A percentile compares a stretch with the other conserved stretches of the same genome.
These are phyloP conservation scores for Solanum sitiens DNA, from an alignment of 257 asterid species.

Conservation along the genomic window DNA sequence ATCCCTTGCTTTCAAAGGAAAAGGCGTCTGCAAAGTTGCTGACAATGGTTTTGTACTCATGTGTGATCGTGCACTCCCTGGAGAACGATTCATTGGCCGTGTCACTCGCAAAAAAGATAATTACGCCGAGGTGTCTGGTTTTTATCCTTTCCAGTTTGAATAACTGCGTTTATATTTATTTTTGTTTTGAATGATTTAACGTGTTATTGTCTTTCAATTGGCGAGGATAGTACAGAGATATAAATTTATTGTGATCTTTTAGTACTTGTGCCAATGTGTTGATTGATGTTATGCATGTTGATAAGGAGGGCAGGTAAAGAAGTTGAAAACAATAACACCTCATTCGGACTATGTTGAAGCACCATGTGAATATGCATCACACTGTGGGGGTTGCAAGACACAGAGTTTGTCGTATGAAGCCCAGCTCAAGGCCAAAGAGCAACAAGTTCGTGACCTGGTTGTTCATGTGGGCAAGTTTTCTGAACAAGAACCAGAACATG, in stretches of 20 bases:
- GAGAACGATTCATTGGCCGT: conserved; percentile 80
- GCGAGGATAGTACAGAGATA: background rate
- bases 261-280: background rate
- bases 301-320: conserved; percentile 56
- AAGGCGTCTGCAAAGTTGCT: conserved; percentile 78
- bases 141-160: background rate
- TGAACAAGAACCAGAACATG: conserved; percentile 29
- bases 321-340: conserved; percentile 57
- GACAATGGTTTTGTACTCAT: conserved; percentile 70
- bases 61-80: conserved; percentile 94
- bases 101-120: conserved; percentile 67
- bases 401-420: conserved; percentile 78
- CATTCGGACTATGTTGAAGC: conserved; percentile 79
- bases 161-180: background rate
- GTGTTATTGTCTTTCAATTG: background rate
- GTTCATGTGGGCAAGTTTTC: conserved; percentile 75
- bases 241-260: background rate
- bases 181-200: background rate
- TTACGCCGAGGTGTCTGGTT: conserved; percentile 57
- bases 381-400: conserved; percentile 95
- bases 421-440: conserved; percentile 79
- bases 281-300: background rate
- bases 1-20: conserved; percentile 83
- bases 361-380: conserved; percentile 79
- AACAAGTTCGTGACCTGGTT: conserved; percentile 70